A percentile compares a stretch with the other conserved stretches of the same genome.
These are phyloP conservation scores for Colletotrichum gigasporum DNA, from an alignment of 2,329 filamentous ascomycete genomes.

Conservation along the genomic window DNA sequence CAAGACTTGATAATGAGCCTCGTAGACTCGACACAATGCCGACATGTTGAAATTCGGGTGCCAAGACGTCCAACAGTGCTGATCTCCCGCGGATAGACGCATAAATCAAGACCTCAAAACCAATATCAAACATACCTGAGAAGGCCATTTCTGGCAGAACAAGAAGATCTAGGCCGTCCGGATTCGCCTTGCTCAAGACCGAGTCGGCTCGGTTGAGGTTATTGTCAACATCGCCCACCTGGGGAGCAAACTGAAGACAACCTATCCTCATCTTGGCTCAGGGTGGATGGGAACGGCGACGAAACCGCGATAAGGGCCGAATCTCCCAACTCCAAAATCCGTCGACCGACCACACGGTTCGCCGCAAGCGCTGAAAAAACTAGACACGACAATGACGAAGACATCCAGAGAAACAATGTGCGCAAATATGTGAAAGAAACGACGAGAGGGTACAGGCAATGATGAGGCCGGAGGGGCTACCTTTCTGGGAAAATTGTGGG, in stretches of 20 bases:
- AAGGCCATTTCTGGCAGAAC: slow-evolving; percentile 83
- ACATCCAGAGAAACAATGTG: background rate
- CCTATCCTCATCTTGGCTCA: slow-evolving; percentile 68
- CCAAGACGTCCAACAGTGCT: too few species aligned
- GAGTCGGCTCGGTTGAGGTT: slow-evolving; percentile 76
- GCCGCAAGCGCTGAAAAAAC: background rate
- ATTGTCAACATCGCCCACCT: slow-evolving; percentile 74
- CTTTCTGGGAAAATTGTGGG: background rate
- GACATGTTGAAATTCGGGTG: too few species aligned
- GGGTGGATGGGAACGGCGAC: background rate
- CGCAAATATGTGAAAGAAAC: background rate
- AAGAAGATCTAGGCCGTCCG: slow-evolving; percentile 71
- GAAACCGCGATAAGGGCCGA: background rate
- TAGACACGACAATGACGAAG: background rate
- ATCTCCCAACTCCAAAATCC: background rate
- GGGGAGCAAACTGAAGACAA: slow-evolving; percentile 77
- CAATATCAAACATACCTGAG: slow-evolving; percentile 65
- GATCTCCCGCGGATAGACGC: too few species aligned
- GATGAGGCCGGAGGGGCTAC: background rate
- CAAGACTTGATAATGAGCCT: background rate
- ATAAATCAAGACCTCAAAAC: too few species aligned
- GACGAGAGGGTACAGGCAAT: background rate
- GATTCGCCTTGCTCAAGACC: slow-evolving; percentile 63
- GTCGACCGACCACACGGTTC: background rate
- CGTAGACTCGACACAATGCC: too few species aligned